phyloP scores from a whole-genome alignment of 1,284 basidiomycete species.

The Trametes pubescens region DNA sequence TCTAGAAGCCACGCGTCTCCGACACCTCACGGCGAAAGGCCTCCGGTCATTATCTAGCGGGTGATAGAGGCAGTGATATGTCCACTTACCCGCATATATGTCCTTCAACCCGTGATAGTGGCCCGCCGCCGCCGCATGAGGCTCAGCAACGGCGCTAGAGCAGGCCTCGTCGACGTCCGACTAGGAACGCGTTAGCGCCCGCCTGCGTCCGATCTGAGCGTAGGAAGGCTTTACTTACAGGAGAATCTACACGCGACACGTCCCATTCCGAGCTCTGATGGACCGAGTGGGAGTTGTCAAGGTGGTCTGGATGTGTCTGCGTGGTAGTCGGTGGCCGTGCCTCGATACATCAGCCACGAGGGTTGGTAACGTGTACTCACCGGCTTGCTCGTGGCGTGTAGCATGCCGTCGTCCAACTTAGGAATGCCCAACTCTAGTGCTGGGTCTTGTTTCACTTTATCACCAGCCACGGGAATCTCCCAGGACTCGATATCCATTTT shows the following conservation, averaged over 20 bases:
- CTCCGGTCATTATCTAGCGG: neutral
- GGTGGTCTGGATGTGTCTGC: neutral
- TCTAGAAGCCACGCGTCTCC: slow-evolving; percentile 26
- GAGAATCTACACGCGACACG: neutral
- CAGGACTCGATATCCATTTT: neutral
- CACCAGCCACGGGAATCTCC: no score
- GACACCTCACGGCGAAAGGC: neutral
- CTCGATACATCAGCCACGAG: no score
- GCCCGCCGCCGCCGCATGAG: neutral
- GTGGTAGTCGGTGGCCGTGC: neutral
- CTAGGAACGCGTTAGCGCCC: neutral
- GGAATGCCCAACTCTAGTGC: neutral
- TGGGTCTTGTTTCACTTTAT: neutral
- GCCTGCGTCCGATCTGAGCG: neutral
- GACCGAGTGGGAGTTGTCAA: neutral
- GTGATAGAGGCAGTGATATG: neutral
- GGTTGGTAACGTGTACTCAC: no score
- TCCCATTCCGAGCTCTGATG: neutral
- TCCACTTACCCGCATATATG: neutral
- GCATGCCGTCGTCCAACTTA: neutral
- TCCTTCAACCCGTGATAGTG: neutral
- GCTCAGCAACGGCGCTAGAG: no score
- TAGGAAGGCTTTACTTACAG: neutral
- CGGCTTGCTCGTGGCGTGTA: neutral
- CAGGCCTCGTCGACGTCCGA: neutral